Base-by-base conservation (phyloP, 2,329 filamentous ascomycete genomes). In the Aotearoamyces nothofagi region DNA sequence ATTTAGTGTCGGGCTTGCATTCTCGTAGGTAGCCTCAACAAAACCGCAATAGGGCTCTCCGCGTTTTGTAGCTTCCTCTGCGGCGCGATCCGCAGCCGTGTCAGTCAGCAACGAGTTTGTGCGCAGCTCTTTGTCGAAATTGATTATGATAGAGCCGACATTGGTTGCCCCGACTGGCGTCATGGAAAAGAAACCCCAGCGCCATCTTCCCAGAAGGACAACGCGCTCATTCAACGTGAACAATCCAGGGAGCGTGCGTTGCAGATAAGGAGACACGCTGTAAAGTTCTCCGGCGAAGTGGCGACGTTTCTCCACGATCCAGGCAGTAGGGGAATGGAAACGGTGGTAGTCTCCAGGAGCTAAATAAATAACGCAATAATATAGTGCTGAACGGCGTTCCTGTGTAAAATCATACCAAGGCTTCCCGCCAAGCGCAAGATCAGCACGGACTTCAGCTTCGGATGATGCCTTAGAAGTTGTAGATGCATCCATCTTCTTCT, bases 281-380 rank as follows among this genome's bases (percentile, higher is more conserved):
- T 81, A 98, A 6, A 98, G 66, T 54, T 98, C 92, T 33, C 90
- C 90, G 1, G 90, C 86, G 50, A 98, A 98, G 58, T 98, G 90
- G n/a, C 90, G 80, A 24, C 92, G 75, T 39, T 76, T 76, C 55
- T 94, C 81, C 17, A 90, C 90, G 10, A 98, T 84, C 90, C 90
- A 98, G 42, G 82, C 79, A 2, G 83, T 77, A 0, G 90, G 90
- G 2, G 82, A 92, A 59, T 98, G 92, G 61, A 96, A 98, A 39
- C 87, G 81, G 58, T 98, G 90, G 58, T 98, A 98, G 58, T 98
- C 92, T 27, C 90, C 90, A 0, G 90, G 90, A 0, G 92, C 90
- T 24, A 98, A 72, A 56, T 98, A 98, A 47, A 98, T 74, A 38
- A 98, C 92, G 36, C 66, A 80, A 55, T 96, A 98, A 61, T 92